Conservation (phyloP, 2,329 filamentous ascomycete genomes). For the Coniochaeta sp. region DNA sequence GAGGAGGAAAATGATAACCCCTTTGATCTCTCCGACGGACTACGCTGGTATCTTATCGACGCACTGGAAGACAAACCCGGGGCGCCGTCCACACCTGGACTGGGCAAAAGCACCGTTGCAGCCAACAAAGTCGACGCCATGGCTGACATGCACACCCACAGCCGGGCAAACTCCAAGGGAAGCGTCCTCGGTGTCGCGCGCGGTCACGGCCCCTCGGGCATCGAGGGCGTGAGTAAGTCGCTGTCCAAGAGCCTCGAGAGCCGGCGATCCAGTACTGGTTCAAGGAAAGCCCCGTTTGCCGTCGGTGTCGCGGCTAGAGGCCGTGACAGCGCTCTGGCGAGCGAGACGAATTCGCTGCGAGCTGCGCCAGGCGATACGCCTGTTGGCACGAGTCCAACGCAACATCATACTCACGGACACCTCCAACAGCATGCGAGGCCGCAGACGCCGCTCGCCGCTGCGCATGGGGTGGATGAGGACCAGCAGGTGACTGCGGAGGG, state of each 20-base stretch:
- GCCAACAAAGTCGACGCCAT: conserved; percentile 81
- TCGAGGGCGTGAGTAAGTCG: conserved; percentile 69
- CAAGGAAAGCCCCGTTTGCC: conserved; percentile 64
- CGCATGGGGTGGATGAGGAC: neutral
- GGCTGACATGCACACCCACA: conserved; percentile 57
- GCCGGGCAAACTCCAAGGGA: conserved; percentile 32
- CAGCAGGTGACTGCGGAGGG: conserved; percentile 3
- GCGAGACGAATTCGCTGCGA: conserved; percentile 52
- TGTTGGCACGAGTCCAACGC: conserved; percentile 27
- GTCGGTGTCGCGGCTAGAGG: conserved; percentile 25
- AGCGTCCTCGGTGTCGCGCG: conserved; percentile 24
- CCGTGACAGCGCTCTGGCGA: conserved; percentile 45
- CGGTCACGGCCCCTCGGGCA: conserved; percentile 40
- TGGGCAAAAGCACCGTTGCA: conserved; percentile 87
- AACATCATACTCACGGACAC: conserved; percentile 17
- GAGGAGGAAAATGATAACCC: conserved; percentile 87
- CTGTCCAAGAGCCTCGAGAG: conserved; percentile 85
- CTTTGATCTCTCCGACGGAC: conserved; percentile 88
- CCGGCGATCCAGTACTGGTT: conserved; percentile 79
- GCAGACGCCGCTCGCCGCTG: neutral
- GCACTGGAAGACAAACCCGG: conserved; percentile 87
- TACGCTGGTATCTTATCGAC: conserved; percentile 95
- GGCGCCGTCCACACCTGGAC: conserved; percentile 83
- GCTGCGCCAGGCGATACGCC: conserved; percentile 35
- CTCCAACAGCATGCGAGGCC: neutral